Evolutionary conservation across 805 yeast genomes (phyloP).

Genomic region (Kodamaea kakaduensis): DNA sequence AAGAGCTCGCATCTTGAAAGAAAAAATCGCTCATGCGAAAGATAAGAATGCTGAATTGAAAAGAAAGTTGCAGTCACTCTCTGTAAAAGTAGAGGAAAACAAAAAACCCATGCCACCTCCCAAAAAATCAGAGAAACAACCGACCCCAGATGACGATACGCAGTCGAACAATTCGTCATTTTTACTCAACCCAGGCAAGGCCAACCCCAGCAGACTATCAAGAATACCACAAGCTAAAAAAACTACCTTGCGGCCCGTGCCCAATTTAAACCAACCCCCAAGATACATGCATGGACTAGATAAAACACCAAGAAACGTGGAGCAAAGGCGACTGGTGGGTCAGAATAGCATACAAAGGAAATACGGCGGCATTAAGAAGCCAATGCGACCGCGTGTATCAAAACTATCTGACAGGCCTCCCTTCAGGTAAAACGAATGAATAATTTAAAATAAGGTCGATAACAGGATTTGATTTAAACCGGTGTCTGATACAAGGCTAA

Average conservation of each 20-base stretch:
- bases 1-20: slow-evolving; percentile 16
- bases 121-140: neutral
- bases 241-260: slow-evolving; percentile 15
- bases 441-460: no score
- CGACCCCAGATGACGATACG: slow-evolving; percentile 20
- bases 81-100: neutral
- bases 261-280: slow-evolving; percentile 43
- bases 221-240: slow-evolving; percentile 17
- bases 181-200: slow-evolving; percentile 21
- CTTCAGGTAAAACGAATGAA: slow-evolving; percentile 7
- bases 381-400: slow-evolving; percentile 5
- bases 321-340: neutral
- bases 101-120: slow-evolving; percentile 5
- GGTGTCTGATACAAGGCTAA: no score
- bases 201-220: slow-evolving; percentile 10
- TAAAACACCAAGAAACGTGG: slow-evolving; percentile 16
- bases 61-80: slow-evolving; percentile 13
- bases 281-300: slow-evolving; percentile 39
- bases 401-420: slow-evolving; percentile 10
- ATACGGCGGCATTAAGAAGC: neutral
- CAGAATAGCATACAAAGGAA: slow-evolving; percentile 2
- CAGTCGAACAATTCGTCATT: slow-evolving; percentile 18
- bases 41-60: slow-evolving; percentile 24
- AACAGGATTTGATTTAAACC: no score
- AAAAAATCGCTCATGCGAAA: slow-evolving; percentile 19